Percentiles rank a stretch among this genome's conserved stretches.
Conservation (phyloP, 805 yeast genomes). For the Schwanniomyces pseudopolymorphus region DNA sequence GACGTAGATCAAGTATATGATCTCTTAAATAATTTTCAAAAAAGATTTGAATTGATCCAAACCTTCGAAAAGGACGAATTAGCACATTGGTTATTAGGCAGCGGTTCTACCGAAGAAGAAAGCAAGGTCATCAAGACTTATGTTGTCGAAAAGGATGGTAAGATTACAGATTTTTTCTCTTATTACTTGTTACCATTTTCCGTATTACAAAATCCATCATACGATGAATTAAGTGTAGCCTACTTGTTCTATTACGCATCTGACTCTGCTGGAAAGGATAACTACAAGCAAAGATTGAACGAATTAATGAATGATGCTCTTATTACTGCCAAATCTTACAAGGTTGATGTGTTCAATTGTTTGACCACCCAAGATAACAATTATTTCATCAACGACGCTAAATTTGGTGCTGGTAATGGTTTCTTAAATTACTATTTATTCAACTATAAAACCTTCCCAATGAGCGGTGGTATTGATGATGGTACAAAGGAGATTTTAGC, state of each 20-base stretch:
- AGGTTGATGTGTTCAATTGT: conserved; percentile 92
- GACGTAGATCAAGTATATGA: conserved; percentile 67
- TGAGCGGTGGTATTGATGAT: conserved; percentile 74
- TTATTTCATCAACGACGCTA: conserved; percentile 73
- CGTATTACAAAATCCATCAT: conserved; percentile 63
- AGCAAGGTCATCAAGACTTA: conserved; percentile 69
- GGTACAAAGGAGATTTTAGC: conserved; percentile 51
- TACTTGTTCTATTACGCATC: conserved; percentile 89
- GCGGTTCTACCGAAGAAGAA: conserved; percentile 18
- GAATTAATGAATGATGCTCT: conserved; percentile 71
- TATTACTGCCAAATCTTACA: conserved; percentile 62
- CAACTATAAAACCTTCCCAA: conserved; percentile 81
- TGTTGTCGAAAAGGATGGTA: conserved; percentile 69
- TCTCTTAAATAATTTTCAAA: conserved; percentile 62
- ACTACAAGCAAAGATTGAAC: conserved; percentile 58
- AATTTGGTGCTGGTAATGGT: conserved; percentile 95
- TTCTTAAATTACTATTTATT: conserved; percentile 85
- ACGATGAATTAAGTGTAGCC: conserved; percentile 76
- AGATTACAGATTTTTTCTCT: conserved; percentile 84
- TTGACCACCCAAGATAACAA: conserved; percentile 88
- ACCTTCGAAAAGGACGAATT: conserved; percentile 67
- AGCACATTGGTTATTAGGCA: conserved; percentile 77
- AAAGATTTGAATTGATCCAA: conserved; percentile 72
- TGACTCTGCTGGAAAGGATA: conserved; percentile 48
- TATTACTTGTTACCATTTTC: conserved; percentile 88